phyloP scores from a whole-genome alignment of 768 basidiomycete genomes.

The Mycena epipterygia region DNA sequence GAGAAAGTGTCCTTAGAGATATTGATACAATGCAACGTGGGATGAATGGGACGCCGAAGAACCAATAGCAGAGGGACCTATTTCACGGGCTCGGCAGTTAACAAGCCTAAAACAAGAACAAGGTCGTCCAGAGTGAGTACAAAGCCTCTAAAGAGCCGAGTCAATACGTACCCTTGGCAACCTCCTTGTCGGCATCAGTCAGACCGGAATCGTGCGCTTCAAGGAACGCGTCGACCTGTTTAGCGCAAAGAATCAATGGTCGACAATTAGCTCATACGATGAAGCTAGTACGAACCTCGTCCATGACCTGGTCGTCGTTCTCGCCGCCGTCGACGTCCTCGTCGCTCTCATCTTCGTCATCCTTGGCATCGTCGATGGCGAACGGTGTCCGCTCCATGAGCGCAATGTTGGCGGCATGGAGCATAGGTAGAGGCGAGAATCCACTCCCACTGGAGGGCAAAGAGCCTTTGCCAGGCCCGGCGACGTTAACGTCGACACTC shows the following conservation, averaged over 20 bases:
- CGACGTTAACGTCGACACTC: constrained; percentile 60
- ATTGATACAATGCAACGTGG: constrained; percentile 28
- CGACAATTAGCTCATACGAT: constrained; percentile 4
- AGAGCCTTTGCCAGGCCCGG: constrained; percentile 43
- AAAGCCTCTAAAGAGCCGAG: constrained; percentile 1
- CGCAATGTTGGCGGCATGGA: constrained; percentile 84
- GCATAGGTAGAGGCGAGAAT: constrained; percentile 73
- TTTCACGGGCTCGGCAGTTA: constrained; percentile 72
- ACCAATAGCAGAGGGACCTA: constrained; percentile 40
- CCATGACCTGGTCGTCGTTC: constrained; percentile 86
- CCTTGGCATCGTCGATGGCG: constrained; percentile 95
- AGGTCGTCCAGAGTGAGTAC: constrained; percentile 27
- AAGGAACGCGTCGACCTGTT: constrained; percentile 91
- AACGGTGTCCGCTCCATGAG: constrained; percentile 95
- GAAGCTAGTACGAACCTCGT: constrained; percentile 71
- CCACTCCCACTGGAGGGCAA: constrained; percentile 53
- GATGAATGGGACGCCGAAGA: neutral
- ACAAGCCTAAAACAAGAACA: constrained; percentile 58
- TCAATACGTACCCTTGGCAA: constrained; percentile 75
- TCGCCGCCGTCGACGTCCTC: constrained; percentile 67
- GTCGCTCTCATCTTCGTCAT: constrained; percentile 82
- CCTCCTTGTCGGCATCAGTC: constrained; percentile 82
- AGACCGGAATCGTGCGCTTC: constrained; percentile 93
- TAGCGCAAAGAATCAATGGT: constrained; percentile 5
- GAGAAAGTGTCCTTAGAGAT: neutral